Base-by-base conservation (phyloP, 1,284 basidiomycete species). In the Boletus nobilissimus region DNA sequence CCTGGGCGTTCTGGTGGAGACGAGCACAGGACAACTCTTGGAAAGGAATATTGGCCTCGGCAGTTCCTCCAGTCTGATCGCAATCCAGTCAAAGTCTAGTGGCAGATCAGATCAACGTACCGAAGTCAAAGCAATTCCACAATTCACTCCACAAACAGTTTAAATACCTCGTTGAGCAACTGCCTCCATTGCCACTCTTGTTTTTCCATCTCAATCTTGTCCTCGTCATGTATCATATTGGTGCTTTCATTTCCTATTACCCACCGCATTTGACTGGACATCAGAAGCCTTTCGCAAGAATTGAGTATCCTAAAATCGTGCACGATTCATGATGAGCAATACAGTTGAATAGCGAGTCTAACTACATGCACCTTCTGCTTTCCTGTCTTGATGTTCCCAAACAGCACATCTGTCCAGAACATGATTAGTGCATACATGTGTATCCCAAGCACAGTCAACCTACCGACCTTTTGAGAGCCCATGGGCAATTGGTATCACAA, bases 181-280 rank as follows among this genome's bases (percentile, higher is more conserved):
- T 95, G 94, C 72, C 97, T 90, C 39, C 97, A 93, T 85, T 95
- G 96, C 76, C 97, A 91, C 87, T 99, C 98, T 85, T 98, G 97
- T 85, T 99, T 98, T 85, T 99, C 98, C 87, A 98, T 95, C 89
- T 99, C 98, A 80, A 99, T 97, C 88, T 99, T 98, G 85, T 99
- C 98, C 86, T 99, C 98, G 84, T 99, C 98, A 62, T 98, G n/a
- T n/a, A n/a, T n/a, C 98, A 84, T 98, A 99, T 74, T 97, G 93
- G 81, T 98, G 96, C 87, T 98, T 97, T 78, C 98, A 93, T 87
- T 99, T 99, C 81, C 97, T 93, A 85, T 99, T 99, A n/a, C 98
- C 98, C 1, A 97, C 99, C 87, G 99, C 98, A 84, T 99, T 98
- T 84, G 99, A 99, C 81, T 98, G 96, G 54, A 98, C 97, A 83